phyloP scores from a whole-genome alignment of 2,329 filamentous ascomycete genomes.

The Boeremia exigua region DNA sequence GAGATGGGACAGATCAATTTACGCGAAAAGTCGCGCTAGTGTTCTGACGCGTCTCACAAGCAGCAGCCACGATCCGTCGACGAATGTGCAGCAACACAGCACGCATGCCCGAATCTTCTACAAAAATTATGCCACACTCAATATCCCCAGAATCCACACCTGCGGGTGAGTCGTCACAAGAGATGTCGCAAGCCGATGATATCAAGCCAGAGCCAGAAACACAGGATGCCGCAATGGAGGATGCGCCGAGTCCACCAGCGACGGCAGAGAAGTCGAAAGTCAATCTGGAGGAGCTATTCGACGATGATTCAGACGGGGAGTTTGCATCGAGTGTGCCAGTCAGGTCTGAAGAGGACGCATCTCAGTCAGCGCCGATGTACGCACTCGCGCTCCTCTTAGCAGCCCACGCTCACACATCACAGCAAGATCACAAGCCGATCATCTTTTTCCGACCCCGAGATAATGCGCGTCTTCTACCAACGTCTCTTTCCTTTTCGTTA shows the following conservation, averaged over 20 bases:
- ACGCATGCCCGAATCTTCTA: background rate
- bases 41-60: conserved; percentile 19
- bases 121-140: conserved; percentile 54
- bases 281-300: conserved; percentile 65
- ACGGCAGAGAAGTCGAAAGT: conserved; percentile 40
- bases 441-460: conserved; percentile 72
- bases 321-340: conserved; percentile 62
- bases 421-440: conserved; percentile 50
- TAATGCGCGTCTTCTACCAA: conserved; percentile 94
- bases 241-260: conserved; percentile 35
- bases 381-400: conserved; percentile 10
- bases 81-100: background rate
- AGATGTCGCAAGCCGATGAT: conserved; percentile 49
- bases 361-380: conserved; percentile 50
- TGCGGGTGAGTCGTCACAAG: conserved; percentile 44
- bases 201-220: conserved; percentile 37
- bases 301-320: conserved; percentile 63
- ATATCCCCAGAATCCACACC: conserved; percentile 49
- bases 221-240: conserved; percentile 42
- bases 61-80: conserved; percentile 1
- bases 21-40: conserved; percentile 33
- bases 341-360: conserved; percentile 51
- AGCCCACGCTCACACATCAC: conserved; percentile 22
- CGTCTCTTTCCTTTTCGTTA: conserved; percentile 93
- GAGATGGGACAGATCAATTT: conserved; percentile 16